Percentiles rank a stretch among this genome's conserved stretches.
Evolutionary conservation across 1,284 basidiomycete species (phyloP).

Genomic region (Trichosporon coremiiforme): DNA sequence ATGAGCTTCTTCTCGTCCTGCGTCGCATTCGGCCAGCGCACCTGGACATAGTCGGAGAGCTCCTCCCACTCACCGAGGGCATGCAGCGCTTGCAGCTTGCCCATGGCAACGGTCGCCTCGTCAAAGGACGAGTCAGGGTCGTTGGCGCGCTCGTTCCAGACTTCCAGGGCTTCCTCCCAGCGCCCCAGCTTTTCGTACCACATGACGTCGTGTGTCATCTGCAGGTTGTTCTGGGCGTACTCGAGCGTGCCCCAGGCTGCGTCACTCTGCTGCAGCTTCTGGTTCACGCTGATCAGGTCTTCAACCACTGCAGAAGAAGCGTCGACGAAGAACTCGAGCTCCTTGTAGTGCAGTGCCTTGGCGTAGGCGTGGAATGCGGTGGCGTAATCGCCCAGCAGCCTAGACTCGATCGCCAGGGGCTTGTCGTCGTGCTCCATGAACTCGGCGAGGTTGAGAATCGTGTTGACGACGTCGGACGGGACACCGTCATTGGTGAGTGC

Average conservation of each 20-base stretch:
- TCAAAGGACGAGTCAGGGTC: conserved; percentile 60
- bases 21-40: conserved; percentile 81
- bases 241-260: conserved; percentile 93
- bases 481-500: conserved; percentile 80
- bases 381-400: conserved; percentile 88
- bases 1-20: conserved; percentile 87
- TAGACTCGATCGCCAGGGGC: conserved; percentile 88
- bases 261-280: conserved; percentile 93
- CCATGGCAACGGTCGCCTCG: conserved; percentile 71
- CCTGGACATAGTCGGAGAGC: conserved; percentile 81
- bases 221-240: conserved; percentile 69
- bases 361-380: conserved; percentile 94
- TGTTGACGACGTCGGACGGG: conserved; percentile 90
- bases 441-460: conserved; percentile 92
- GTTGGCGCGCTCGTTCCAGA: conserved; percentile 62
- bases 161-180: conserved; percentile 91
- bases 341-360: conserved; percentile 98
- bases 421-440: conserved; percentile 99
- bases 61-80: conserved; percentile 98
- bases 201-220: conserved; percentile 59
- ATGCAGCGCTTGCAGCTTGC: conserved; percentile 94
- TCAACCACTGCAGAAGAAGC: conserved; percentile 75
- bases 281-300: conserved; percentile 95
- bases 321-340: conserved; percentile 94
- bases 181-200: conserved; percentile 97